Base-by-base conservation (phyloP, 176 grass and related monocot species). In the Saccharum spontaneum region DNA sequence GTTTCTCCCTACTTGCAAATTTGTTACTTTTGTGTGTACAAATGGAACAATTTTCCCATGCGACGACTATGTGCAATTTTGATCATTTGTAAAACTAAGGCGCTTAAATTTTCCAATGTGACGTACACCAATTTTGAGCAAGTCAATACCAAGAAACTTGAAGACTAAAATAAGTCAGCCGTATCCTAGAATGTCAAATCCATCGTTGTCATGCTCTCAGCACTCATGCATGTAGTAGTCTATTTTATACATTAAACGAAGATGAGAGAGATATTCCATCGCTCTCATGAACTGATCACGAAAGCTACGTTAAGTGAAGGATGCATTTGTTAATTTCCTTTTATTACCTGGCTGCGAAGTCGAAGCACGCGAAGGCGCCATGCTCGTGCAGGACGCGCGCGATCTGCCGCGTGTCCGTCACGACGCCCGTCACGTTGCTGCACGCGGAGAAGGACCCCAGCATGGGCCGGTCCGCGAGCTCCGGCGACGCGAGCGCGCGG, bases 381-480 rank as follows among this genome's bases (percentile, higher is more conserved):
- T 95, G 89, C 10, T 89, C 61, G 66, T 98, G 95, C 7, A 98
- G 91, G 52, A 93, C 46, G 50, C 87, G 77, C 2, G 92, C 92
- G 12, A 94, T 39, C 16, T 52, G 18, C 8, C 87, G 78, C 30
- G 95, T 98, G 82, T 98, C 95, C 11, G 79, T 26, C 34, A 88
- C 38, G 65, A 90, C 62, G 30, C 92, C 95, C 0, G 90, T 98
- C 71, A 98, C 95, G 46, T 95, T 98, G 86, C 95, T 98, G 86
- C 95, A 93, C 1, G 92, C 92, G 1, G 95, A 98, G 87, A 98
- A 98, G 5, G 95, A 93, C 0, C 95, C 92, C 17, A 97, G 49
- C 95, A 93, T 91, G 12, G 95, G 92, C 3, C 92, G 70, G 76
- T 57, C 14, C 1, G 71, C 87, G 67, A 85, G 71, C 79, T 84